phyloP scores from a whole-genome alignment of 179 eudicot species.

The Beta corolliflora region DNA sequence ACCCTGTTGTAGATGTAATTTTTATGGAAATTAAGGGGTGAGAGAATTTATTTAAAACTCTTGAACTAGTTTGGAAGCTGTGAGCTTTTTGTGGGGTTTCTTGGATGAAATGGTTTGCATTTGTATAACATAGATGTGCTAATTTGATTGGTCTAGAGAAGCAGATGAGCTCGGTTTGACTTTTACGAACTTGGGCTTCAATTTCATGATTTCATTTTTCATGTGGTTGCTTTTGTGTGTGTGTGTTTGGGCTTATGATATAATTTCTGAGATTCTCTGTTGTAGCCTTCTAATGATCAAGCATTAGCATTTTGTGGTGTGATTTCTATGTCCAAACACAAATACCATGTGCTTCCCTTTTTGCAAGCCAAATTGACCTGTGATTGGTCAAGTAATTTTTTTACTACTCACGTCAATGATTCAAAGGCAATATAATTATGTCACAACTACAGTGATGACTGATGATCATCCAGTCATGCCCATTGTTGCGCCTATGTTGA shows the following conservation, averaged over 20 bases:
- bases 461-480: background rate
- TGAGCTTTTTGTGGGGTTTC: background rate
- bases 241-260: background rate
- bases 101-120: background rate
- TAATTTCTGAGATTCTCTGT: background rate
- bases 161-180: background rate
- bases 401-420: background rate
- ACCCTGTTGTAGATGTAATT: too few species aligned
- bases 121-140: background rate
- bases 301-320: background rate
- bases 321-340: background rate
- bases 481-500: background rate
- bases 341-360: background rate
- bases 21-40: background rate
- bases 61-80: background rate
- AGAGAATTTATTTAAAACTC: background rate
- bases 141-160: slow-evolving; percentile 1
- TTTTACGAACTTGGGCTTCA: background rate
- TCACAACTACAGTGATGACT: background rate
- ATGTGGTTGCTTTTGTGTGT: background rate
- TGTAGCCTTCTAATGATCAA: background rate
- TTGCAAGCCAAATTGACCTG: background rate
- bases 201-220: background rate
- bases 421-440: background rate
- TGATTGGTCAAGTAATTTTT: background rate